Evolutionary conservation across 2,329 filamentous ascomycete genomes (phyloP), one percentile per base, ranked within the genome.

Genomic region (Zopfia rhizophila): DNA sequence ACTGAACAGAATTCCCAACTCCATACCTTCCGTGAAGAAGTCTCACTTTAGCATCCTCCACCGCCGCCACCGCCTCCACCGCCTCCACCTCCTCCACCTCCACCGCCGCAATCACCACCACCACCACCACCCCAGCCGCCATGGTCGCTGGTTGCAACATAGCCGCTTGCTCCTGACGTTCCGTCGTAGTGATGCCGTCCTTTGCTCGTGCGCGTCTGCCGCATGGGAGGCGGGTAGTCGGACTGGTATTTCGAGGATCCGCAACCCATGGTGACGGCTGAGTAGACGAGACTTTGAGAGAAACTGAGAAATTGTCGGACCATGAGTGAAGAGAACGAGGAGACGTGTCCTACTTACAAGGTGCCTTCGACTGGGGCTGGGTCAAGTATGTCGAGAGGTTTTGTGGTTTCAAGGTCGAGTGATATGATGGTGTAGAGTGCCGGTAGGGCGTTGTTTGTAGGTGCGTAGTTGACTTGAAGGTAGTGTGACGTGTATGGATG

Each of bases 171-270:
- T 8, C 8, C n/a, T 8, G 24, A 30, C 8, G 16, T 17, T 12
- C 40, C 35, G 17, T 24, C 30, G 19, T 42, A 33, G 13, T 13
- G 22, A 7, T 24, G n/a, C 1, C 38, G 19, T 8, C 44, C 24
- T 1, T 33, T 16, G 7, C 39, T 17, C 18, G 40, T 31, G 14
- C 27, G 37, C 1, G 47, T 32, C 25, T 56, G 53, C 3, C 53
- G 43, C 53, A 55, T 57, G 24, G 56, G 53, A 5, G 51, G 53
- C 3, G 56, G 56, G 30, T 57, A 55, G 36, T 32, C 24, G 27
- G 30, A 12, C 4, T 33, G 32, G 28, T 47, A 37, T 38, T 51
- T 56, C 21, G 48, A 53, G 23, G 48, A 47, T 4, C 32, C 44
- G 45, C 56, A 59, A 36, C 56, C 56, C 56, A 59, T 59, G 27